phyloP scores from a whole-genome alignment of 2,329 filamentous ascomycete species.

The Scytalidium sp. region DNA sequence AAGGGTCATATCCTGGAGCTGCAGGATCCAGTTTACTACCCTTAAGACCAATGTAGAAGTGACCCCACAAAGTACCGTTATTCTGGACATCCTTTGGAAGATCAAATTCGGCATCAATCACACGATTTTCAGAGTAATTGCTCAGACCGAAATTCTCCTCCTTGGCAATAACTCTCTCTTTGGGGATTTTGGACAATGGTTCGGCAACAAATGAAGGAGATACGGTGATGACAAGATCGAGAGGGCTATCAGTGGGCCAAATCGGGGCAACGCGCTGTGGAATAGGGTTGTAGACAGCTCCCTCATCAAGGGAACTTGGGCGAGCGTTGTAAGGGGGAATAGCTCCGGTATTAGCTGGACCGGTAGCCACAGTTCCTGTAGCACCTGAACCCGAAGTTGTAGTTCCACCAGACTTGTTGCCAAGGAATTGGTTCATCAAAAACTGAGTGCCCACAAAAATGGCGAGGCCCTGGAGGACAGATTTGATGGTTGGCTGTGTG shows the following conservation, averaged over 20 bases:
- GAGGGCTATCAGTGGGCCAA: slow-evolving; percentile 73
- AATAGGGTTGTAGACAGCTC: slow-evolving; percentile 60
- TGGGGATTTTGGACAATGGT: slow-evolving; percentile 61
- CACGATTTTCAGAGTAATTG: slow-evolving; percentile 74
- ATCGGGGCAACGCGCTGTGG: slow-evolving; percentile 78
- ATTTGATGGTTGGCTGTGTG: slow-evolving; percentile 27
- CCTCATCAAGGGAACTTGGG: slow-evolving; percentile 57
- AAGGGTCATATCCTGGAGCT: slow-evolving; percentile 66
- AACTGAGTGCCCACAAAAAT: slow-evolving; percentile 57
- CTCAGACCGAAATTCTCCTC: slow-evolving; percentile 79
- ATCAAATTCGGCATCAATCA: slow-evolving; percentile 71
- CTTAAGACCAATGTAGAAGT: slow-evolving; percentile 82
- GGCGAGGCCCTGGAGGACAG: slow-evolving; percentile 48
- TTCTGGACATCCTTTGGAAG: slow-evolving; percentile 80
- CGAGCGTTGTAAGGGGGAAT: slow-evolving; percentile 66
- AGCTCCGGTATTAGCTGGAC: slow-evolving; percentile 49
- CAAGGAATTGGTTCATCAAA: slow-evolving; percentile 50
- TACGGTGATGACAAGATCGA: slow-evolving; percentile 85
- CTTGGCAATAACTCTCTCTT: slow-evolving; percentile 69
- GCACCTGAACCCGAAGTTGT: slow-evolving; percentile 45
- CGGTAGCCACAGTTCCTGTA: slow-evolving; percentile 50
- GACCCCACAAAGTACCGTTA: slow-evolving; percentile 91
- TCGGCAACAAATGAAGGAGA: slow-evolving; percentile 70
- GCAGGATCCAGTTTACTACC: slow-evolving; percentile 76
- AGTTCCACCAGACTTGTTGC: slow-evolving; percentile 37